Conservation (phyloP, 2,329 filamentous ascomycete species). For the Penicillium sp. region DNA sequence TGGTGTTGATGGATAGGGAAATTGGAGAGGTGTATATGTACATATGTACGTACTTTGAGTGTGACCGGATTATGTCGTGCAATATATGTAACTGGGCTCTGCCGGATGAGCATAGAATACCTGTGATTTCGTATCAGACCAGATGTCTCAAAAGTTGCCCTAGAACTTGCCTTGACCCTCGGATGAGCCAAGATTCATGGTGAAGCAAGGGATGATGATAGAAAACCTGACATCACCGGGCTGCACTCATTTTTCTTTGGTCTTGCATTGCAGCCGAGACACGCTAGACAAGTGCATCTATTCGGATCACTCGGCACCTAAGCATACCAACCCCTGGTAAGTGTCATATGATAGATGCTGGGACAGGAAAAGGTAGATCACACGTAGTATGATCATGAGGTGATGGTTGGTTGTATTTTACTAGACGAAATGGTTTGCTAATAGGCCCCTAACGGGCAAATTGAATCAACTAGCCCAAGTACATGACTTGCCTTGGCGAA, state of each 20-base stretch:
- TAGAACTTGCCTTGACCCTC: not conserved
- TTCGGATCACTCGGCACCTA: not conserved
- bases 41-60: no score
- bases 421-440: no score
- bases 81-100: not conserved
- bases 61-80: not conserved
- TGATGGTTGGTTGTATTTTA: no score
- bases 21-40: no score
- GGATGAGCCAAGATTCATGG: not conserved
- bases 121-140: not conserved
- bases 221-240: not conserved
- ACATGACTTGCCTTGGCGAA: no score
- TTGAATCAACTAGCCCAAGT: no score
- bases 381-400: no score
- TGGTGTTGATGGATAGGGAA: no score
- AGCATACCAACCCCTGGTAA: not conserved
- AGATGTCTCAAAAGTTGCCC: not conserved
- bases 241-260: not conserved
- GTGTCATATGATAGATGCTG: no score
- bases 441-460: no score
- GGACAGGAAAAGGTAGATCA: no score
- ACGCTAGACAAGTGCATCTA: not conserved
- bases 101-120: not conserved
- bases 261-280: not conserved
- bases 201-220: not conserved